A percentile compares a stretch with the other conserved stretches of the same genome.
Conservation (phyloP, 495 filamentous ascomycete species). For the Penicillium goetzii region DNA sequence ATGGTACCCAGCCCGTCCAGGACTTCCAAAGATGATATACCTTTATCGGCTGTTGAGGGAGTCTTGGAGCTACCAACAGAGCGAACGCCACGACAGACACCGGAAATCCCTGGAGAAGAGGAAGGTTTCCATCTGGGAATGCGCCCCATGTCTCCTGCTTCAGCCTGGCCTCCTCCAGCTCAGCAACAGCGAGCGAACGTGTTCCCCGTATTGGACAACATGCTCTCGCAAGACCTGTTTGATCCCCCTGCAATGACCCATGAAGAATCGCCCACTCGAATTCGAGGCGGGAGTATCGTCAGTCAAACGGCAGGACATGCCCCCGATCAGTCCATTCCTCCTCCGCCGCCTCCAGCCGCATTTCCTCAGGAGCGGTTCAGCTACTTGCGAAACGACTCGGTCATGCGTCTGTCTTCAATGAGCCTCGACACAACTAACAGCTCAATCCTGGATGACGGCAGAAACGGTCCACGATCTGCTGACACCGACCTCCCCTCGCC, state of each 20-base stretch:
- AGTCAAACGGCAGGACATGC: constrained; percentile 45
- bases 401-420: constrained; percentile 46
- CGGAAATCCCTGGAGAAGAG: constrained; percentile 39
- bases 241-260: constrained; percentile 27
- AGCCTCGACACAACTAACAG: constrained; percentile 55
- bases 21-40: constrained; percentile 37
- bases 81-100: constrained; percentile 45
- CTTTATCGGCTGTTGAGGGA: constrained; percentile 47
- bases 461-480: constrained; percentile 30
- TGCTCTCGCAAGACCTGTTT: constrained; percentile 16
- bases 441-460: constrained; percentile 51
- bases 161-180: constrained; percentile 34
- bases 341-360: constrained; percentile 45
- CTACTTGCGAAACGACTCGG: constrained; percentile 46
- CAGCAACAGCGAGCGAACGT: constrained; percentile 32
- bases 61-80: constrained; percentile 46
- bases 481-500: constrained; percentile 42
- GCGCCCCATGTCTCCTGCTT: constrained; percentile 40
- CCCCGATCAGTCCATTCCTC: constrained; percentile 49
- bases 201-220: constrained; percentile 34
- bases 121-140: constrained; percentile 34
- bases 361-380: constrained; percentile 41
- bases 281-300: constrained; percentile 45
- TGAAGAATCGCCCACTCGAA: constrained; percentile 30
- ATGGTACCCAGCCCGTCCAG: constrained; percentile 19